These are phyloP conservation scores for Jatropha multifida DNA, from an alignment of 441 rosid genomes.

Conservation along the genomic window DNA sequence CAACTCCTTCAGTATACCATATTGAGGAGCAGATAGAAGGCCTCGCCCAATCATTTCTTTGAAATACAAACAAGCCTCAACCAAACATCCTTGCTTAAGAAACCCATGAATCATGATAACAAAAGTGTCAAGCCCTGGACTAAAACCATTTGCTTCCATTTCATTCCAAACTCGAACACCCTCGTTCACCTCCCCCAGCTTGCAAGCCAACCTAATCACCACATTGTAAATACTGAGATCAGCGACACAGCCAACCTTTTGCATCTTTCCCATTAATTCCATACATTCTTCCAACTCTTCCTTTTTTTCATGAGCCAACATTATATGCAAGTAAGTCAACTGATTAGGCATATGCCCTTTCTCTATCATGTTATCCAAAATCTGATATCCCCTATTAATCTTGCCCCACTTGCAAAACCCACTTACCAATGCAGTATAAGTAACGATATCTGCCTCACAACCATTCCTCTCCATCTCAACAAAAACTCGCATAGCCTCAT, in stretches of 20 bases:
- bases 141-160: constrained; percentile 61
- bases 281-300: constrained; percentile 79
- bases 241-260: constrained; percentile 51
- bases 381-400: constrained; percentile 57
- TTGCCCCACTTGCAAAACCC: constrained; percentile 84
- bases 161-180: constrained; percentile 67
- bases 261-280: constrained; percentile 65
- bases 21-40: constrained; percentile 58
- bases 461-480: constrained; percentile 75
- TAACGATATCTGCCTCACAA: constrained; percentile 69
- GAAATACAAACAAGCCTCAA: constrained; percentile 68
- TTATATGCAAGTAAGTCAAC: constrained; percentile 66
- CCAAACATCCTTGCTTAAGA: constrained; percentile 48
- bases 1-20: constrained; percentile 61
- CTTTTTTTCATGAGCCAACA: constrained; percentile 85
- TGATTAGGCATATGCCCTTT: constrained; percentile 55
- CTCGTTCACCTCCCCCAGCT: constrained; percentile 69
- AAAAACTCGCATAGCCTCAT: constrained; percentile 70
- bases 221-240: constrained; percentile 62
- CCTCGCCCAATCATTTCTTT: constrained; percentile 82
- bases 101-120: constrained; percentile 67
- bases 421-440: constrained; percentile 68
- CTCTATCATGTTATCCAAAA: constrained; percentile 60
- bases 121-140: constrained; percentile 73
- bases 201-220: constrained; percentile 70